Evolutionary conservation across 1,284 basidiomycete species (phyloP).

Genomic region (Trichosporon coremiiforme): DNA sequence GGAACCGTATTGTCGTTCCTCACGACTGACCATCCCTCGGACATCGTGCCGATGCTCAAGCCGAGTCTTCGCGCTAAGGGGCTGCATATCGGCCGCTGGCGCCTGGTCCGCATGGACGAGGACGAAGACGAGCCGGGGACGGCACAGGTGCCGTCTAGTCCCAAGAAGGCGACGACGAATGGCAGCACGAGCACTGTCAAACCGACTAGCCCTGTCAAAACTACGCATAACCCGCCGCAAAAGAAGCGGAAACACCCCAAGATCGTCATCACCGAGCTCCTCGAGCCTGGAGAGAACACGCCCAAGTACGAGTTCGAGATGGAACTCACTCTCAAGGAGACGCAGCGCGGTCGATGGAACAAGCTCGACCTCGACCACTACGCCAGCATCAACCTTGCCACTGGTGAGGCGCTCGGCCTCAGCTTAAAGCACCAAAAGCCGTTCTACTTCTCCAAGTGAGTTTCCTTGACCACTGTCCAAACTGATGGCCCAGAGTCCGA

Average conservation of each 20-base stretch:
- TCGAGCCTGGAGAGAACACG: slow-evolving; percentile 48
- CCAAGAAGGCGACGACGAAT: slow-evolving; percentile 1
- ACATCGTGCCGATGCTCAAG: slow-evolving; percentile 75
- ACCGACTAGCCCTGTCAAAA: neutral
- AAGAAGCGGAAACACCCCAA: slow-evolving; percentile 12
- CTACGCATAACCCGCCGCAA: neutral
- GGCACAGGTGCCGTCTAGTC: neutral
- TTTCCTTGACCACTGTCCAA: neutral
- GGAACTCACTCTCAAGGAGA: slow-evolving; percentile 74
- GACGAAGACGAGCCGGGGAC: slow-evolving; percentile 8
- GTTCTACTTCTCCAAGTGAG: slow-evolving; percentile 84
- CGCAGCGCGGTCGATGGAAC: slow-evolving; percentile 81
- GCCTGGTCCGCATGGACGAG: slow-evolving; percentile 37
- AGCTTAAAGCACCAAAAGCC: slow-evolving; percentile 79
- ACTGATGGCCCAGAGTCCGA: slow-evolving; percentile 31
- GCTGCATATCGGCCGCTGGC: slow-evolving; percentile 54
- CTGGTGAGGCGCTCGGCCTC: slow-evolving; percentile 72
- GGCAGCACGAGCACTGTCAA: neutral
- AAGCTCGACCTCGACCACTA: slow-evolving; percentile 76
- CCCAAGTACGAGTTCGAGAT: slow-evolving; percentile 81
- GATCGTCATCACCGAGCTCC: slow-evolving; percentile 47
- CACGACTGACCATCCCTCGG: slow-evolving; percentile 75
- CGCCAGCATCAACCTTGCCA: slow-evolving; percentile 70
- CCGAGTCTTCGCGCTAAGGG: slow-evolving; percentile 78
- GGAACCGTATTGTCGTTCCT: slow-evolving; percentile 83